Base-by-base conservation (phyloP, 148 eudicot species). In the Fallopia convolvulus region DNA sequence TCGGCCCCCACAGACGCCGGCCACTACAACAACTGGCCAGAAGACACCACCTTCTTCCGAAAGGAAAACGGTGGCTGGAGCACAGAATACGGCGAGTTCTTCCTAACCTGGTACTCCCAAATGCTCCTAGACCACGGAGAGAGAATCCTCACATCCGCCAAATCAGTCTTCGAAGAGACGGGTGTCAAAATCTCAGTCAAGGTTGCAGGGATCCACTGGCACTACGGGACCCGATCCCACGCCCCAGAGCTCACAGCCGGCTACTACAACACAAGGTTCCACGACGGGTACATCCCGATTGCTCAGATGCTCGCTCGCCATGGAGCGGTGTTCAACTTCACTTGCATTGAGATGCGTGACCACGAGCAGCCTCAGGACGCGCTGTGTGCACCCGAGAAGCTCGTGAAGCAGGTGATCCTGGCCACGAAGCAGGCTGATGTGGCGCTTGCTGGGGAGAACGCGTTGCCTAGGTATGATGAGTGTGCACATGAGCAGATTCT, bases 221-320 rank as follows among this genome's bases (percentile, higher is more conserved):
- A 95, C 72, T 95, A 95, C 5, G 99, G 99, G 6, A 83, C 97
- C 17, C 90, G 94, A 0, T 92, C 99, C 40, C 99, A 95, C 6
- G 96, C 99, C 74, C 97, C 99, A 0, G 99, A 95, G 77, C 97
- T 95, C 74, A 95, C 97, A 0, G 99, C 99, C 0, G 99, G 99
- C 36, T 95, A 95, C 82, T 95, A 95, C 78, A 95, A 95, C 88
- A 95, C 99, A 18, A 86, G 99, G 26, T 87, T 76, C 81, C 81
- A 82, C 0, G 97, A 95, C 17, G 99, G 99, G 4, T 95, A 95
- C 80, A 86, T 91, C 23, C 99, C 97, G 2, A 91, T 95, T 2
- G 99, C 99, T 32, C 90, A 78, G 15, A 92, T 92, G 97, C 79
- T 95, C 0, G 97, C 87, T 4, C 97, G 97, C 50, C 90, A 95